phyloP scores from a whole-genome alignment of 2,329 filamentous ascomycete species.

The Pyrenophora seminiperda region DNA sequence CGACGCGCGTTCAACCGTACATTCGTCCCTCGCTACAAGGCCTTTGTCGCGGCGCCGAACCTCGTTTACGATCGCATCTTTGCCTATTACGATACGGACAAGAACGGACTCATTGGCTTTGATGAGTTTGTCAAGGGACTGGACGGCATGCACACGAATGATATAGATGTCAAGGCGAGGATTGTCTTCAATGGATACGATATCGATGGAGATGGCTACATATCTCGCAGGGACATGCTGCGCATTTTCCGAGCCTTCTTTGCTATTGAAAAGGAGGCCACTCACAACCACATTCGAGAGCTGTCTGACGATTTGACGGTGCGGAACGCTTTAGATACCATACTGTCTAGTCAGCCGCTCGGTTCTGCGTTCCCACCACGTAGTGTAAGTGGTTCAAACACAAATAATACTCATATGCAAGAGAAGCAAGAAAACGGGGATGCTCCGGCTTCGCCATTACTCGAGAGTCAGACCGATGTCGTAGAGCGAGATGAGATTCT shows the following conservation, averaged over 20 bases:
- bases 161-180: conserved; percentile 54
- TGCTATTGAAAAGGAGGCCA: conserved; percentile 85
- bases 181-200: conserved; percentile 89
- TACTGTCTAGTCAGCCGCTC: conserved; percentile 53
- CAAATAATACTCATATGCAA: conserved; percentile 17
- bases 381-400: conserved; percentile 36
- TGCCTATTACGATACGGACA: conserved; percentile 90
- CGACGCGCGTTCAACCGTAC: conserved; percentile 91
- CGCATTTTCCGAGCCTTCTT: conserved; percentile 94
- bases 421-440: conserved; percentile 43
- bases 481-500: conserved; percentile 26
- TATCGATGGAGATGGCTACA: conserved; percentile 83
- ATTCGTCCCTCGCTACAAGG: conserved; percentile 82
- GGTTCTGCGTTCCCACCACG: conserved; percentile 52
- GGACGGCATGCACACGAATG: conserved; percentile 61
- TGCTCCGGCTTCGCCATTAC: conserved; percentile 35
- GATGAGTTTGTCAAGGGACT: conserved; percentile 87
- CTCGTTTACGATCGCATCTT: conserved; percentile 97
- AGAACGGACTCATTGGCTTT: conserved; percentile 87
- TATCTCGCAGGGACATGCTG: conserved; percentile 84
- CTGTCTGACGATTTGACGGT: conserved; percentile 78
- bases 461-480: conserved; percentile 34
- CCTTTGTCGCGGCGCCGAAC: conserved; percentile 77
- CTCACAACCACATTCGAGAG: conserved; percentile 77
- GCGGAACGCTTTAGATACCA: conserved; percentile 49